These are phyloP conservation scores for Capsicum baccatum DNA, from an alignment of 257 asterid genomes.

Conservation along the genomic window DNA sequence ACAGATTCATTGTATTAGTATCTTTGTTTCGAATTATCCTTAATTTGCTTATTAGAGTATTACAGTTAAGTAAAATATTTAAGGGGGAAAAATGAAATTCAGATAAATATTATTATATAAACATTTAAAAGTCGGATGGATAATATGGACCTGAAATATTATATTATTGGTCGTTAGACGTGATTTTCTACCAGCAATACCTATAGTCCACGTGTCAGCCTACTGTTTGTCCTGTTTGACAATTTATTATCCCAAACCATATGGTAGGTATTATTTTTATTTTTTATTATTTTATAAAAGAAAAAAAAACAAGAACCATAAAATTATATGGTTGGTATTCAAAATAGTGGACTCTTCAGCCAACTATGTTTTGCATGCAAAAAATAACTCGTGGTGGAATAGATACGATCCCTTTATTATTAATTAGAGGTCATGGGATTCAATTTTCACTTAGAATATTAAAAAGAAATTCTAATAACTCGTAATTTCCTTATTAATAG, in stretches of 20 bases:
- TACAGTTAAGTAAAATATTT: neutral
- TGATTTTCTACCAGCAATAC: conserved; percentile 7
- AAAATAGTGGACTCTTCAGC: neutral
- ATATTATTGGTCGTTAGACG: conserved; percentile 23
- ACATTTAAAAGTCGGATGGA: neutral
- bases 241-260: conserved; percentile 1
- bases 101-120: neutral
- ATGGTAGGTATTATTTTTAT: neutral
- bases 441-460: neutral
- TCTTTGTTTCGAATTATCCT: neutral
- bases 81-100: neutral
- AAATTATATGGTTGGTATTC: neutral
- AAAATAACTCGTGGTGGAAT: neutral
- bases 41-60: neutral
- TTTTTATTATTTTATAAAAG: too few relatives aligned
- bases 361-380: neutral
- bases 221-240: neutral
- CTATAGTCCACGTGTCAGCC: neutral
- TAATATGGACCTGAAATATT: neutral
- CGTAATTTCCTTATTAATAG: fast-evolving
- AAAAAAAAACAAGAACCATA: neutral
- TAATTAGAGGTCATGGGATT: fast-evolving
- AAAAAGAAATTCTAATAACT: neutral
- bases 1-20: too few relatives aligned
- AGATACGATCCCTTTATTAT: fast-evolving